phyloP scores from a whole-genome alignment of 495 filamentous ascomycete species.

The Astrothelium subdiscretum region DNA sequence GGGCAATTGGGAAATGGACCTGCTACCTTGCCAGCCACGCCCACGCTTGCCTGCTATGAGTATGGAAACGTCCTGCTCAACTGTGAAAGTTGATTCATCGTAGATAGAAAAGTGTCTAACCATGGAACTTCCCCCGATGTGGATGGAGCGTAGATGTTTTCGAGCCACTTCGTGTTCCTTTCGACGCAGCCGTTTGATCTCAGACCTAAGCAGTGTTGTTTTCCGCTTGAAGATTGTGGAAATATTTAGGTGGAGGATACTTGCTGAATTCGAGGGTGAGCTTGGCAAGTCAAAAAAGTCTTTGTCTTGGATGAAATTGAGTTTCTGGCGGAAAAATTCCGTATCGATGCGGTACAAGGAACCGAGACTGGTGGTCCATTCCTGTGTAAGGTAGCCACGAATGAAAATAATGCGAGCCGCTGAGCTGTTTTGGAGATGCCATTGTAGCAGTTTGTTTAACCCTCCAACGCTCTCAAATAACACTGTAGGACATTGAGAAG shows the following conservation, averaged over 20 bases:
- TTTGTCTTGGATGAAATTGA: neutral
- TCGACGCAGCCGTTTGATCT: neutral
- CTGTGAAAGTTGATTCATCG: neutral
- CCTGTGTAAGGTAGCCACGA: neutral
- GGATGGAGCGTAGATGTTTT: neutral
- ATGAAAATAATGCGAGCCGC: neutral
- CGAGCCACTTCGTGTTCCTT: neutral
- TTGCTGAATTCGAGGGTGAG: neutral
- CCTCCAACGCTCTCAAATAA: neutral
- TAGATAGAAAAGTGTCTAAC: neutral
- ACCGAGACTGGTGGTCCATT: neutral
- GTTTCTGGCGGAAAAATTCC: neutral
- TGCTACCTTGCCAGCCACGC: neutral
- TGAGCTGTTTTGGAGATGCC: neutral
- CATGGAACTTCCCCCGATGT: neutral
- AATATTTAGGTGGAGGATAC: neutral
- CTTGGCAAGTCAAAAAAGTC: neutral
- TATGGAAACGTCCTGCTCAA: slow-evolving; percentile 2
- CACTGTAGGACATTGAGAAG: neutral
- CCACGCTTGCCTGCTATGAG: neutral
- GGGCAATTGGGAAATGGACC: neutral
- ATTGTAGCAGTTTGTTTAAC: neutral
- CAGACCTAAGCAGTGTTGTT: neutral
- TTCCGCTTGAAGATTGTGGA: neutral
- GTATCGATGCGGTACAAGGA: neutral